These are phyloP conservation scores for Solanum clarkiae DNA, from an alignment of 257 asterid species.

Conservation along the genomic window DNA sequence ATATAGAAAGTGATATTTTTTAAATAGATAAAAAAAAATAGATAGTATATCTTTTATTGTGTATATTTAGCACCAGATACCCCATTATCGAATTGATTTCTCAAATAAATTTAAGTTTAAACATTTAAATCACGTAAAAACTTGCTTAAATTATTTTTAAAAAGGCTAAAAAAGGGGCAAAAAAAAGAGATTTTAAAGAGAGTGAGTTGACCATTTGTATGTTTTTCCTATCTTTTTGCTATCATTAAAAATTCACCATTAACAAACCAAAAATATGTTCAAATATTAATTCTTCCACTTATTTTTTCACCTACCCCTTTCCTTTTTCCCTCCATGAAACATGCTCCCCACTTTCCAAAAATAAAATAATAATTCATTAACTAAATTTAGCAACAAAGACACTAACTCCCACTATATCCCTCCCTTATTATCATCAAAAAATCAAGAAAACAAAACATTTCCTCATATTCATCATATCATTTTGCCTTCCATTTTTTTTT, in stretches of 20 bases:
- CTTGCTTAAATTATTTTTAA: not conserved
- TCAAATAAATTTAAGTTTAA: not conserved
- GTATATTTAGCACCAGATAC: not conserved
- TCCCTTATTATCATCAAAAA: not conserved
- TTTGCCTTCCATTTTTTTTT: not conserved
- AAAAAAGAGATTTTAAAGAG: not conserved
- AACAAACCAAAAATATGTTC: not conserved
- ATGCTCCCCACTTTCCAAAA: slow-evolving; percentile 46
- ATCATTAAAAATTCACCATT: slow-evolving; percentile 18
- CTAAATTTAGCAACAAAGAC: not conserved
- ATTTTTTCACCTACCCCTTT: not conserved
- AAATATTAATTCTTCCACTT: not conserved
- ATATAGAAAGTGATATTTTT: not conserved
- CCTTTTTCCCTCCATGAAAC: slow-evolving; percentile 3
- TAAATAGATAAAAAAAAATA: not conserved
- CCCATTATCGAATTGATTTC: not conserved
- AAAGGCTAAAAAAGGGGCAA: not conserved
- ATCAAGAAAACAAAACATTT: not conserved
- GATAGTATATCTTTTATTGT: not conserved
- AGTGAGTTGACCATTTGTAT: slow-evolving; percentile 23
- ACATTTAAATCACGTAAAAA: not conserved
- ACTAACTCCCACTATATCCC: not conserved
- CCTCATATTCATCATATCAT: not conserved
- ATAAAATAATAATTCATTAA: not conserved
- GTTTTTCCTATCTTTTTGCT: slow-evolving; percentile 40